Conservation (phyloP, 2,329 filamentous ascomycete genomes). For the Phialophora expanda region DNA sequence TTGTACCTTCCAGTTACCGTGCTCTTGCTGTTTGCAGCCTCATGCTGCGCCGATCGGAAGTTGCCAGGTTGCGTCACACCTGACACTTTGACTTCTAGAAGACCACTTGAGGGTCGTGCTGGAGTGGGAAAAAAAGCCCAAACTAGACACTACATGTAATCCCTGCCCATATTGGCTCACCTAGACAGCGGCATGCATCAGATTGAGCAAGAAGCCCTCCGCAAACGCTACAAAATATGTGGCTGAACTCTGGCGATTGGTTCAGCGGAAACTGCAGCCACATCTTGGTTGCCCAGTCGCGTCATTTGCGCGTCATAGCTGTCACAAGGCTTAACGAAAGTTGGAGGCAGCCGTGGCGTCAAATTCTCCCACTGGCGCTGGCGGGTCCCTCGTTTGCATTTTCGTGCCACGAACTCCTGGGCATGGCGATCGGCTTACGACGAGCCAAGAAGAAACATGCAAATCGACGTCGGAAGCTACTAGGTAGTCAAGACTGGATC, state of each 20-base stretch:
- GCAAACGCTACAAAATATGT: constrained; percentile 9
- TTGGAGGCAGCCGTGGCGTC: constrained; percentile 22
- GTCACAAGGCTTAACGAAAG: constrained; percentile 1
- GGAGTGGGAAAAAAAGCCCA: background rate
- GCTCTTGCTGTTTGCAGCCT: background rate
- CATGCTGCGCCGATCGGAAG: background rate
- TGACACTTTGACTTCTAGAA: too few species aligned
- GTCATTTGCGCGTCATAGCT: constrained; percentile 31
- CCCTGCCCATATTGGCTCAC: background rate
- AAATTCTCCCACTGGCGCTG: constrained; percentile 20
- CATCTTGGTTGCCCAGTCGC: constrained; percentile 10
- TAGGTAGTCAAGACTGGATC: too few species aligned
- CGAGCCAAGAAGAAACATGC: too few species aligned
- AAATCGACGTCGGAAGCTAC: too few species aligned
- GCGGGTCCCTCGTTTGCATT: constrained; percentile 1
- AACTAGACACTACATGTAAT: background rate
- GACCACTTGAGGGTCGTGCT: background rate
- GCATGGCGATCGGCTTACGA: constrained; percentile 1
- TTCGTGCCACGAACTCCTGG: background rate
- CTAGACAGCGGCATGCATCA: background rate
- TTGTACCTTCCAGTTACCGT: constrained; percentile 3
- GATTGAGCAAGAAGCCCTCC: background rate
- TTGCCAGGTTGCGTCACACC: constrained; percentile 5
- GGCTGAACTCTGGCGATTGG: constrained; percentile 28
- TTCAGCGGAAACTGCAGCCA: constrained; percentile 15